Evolutionary conservation across 2,329 filamentous ascomycete species (phyloP).

Genomic region (Fusarium sp.): DNA sequence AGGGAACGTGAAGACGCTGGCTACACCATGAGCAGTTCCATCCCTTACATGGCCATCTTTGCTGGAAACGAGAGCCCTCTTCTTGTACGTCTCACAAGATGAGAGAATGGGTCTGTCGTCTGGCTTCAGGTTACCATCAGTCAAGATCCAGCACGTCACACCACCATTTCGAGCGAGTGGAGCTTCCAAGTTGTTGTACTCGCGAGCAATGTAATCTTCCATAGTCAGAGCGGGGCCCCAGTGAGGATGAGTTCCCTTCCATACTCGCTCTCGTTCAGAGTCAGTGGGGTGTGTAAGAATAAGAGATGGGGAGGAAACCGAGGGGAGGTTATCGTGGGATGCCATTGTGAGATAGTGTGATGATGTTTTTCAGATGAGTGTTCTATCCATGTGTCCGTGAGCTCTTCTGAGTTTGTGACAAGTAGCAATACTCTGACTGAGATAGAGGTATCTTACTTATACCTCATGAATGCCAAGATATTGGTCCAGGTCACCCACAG

Average conservation of each 20-base stretch:
- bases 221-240: conserved; percentile 71
- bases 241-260: conserved; percentile 66
- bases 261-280: conserved; percentile 67
- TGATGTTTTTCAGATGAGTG: no score
- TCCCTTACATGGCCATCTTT: conserved; percentile 59
- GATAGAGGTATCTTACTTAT: conserved; percentile 12
- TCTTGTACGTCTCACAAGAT: conserved; percentile 74
- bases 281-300: conserved; percentile 68
- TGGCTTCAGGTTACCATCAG: conserved; percentile 57
- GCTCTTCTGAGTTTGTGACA: not conserved
- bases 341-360: conserved; percentile 31
- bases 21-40: conserved; percentile 78
- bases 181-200: conserved; percentile 68
- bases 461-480: conserved; percentile 6
- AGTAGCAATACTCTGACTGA: not conserved
- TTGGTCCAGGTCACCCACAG: not conserved
- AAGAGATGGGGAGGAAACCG: conserved; percentile 44
- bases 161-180: conserved; percentile 71
- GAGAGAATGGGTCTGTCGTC: conserved; percentile 68
- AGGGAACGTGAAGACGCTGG: conserved; percentile 81
- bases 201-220: conserved; percentile 70
- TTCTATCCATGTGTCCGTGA: not conserved
- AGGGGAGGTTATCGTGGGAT: conserved; percentile 40
- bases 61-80: conserved; percentile 65
- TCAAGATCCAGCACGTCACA: conserved; percentile 74